These are phyloP conservation scores for Suillus lakei DNA, from an alignment of 768 basidiomycete genomes.

Conservation along the genomic window DNA sequence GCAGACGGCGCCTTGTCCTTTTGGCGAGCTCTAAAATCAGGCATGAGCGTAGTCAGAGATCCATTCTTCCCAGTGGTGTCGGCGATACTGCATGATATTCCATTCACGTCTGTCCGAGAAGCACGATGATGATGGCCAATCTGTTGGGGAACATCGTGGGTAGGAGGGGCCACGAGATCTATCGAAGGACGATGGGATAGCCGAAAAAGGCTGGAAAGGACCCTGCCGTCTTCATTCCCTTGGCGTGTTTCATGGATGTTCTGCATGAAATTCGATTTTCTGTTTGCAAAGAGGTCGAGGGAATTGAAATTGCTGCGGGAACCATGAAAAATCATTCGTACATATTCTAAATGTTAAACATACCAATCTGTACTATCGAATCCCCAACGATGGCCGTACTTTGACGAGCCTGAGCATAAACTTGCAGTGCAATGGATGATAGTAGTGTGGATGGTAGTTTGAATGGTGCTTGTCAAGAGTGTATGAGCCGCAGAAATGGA, in stretches of 20 bases:
- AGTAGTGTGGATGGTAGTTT: not conserved
- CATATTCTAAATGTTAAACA: conserved; percentile 22
- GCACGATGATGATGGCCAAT: conserved; percentile 89
- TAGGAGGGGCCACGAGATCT: conserved; percentile 69
- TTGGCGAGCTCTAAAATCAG: conserved; percentile 70
- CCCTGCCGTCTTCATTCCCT: conserved; percentile 33
- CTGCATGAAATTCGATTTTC: conserved; percentile 77
- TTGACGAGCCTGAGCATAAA: conserved; percentile 58
- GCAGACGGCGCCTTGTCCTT: conserved; percentile 90
- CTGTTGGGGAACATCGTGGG: conserved; percentile 75
- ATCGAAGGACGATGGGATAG: conserved; percentile 79
- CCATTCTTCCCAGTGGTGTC: conserved; percentile 77
- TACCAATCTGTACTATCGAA: conserved; percentile 98
- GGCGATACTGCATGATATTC: conserved; percentile 94
- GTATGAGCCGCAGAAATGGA: not conserved
- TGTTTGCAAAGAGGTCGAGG: conserved; percentile 96
- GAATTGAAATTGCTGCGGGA: conserved; percentile 93
- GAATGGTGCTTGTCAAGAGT: not conserved
- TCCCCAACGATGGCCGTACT: conserved; percentile 97
- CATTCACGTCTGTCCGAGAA: conserved; percentile 83
- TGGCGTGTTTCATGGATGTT: conserved; percentile 60
- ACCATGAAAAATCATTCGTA: conserved; percentile 4
- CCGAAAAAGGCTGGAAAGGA: conserved; percentile 82
- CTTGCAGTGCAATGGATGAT: not conserved
- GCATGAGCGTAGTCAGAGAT: conserved; percentile 87